Evolutionary conservation across 345 rosid genomes (phyloP).

Genomic region (Eucalyptus cloeziana): DNA sequence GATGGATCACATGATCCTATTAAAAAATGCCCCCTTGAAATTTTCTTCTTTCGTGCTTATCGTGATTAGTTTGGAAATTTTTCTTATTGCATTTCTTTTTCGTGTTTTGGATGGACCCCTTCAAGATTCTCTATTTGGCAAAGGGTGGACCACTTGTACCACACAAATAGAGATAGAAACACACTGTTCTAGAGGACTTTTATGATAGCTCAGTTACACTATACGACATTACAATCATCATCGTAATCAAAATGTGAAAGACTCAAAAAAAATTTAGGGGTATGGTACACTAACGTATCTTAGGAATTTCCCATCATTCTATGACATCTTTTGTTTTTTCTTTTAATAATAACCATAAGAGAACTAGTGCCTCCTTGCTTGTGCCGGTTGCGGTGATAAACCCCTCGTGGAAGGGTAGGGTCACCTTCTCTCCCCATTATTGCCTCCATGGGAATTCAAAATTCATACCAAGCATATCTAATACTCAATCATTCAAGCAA

Average conservation of each 20-base stretch:
- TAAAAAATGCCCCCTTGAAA: neutral
- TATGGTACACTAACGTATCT: neutral
- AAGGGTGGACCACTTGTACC: neutral
- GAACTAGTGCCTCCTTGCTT: neutral
- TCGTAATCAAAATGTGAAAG: neutral
- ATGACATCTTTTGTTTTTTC: neutral
- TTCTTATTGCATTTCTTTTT: neutral
- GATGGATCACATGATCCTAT: neutral
- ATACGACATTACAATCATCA: neutral
- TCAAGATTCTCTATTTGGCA: neutral
- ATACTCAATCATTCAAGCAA: neutral
- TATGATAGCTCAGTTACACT: neutral
- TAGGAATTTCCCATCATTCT: neutral
- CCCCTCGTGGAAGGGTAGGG: neutral
- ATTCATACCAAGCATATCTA: neutral
- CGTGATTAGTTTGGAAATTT: neutral
- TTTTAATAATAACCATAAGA: neutral
- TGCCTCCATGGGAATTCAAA: neutral
- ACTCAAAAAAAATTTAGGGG: accelerated
- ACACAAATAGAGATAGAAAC: neutral
- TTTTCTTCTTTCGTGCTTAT: neutral
- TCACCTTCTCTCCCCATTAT: neutral
- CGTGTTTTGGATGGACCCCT: neutral
- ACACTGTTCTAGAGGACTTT: neutral
- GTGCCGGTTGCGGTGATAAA: neutral